Conservation (phyloP, 345 rosid genomes). For the Sisymbrium altissimum region DNA sequence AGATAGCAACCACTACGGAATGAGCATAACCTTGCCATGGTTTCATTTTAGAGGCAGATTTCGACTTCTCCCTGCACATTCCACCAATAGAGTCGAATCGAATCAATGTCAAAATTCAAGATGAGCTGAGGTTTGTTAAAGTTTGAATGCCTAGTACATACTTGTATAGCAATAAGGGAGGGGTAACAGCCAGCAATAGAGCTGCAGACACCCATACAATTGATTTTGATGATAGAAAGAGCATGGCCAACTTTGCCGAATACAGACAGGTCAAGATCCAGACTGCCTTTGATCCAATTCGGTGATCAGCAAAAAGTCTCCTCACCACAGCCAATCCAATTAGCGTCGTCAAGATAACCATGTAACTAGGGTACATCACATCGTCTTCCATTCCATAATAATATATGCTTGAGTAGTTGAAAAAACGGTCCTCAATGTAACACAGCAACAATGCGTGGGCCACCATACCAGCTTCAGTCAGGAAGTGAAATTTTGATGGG, state of each 20-base stretch:
- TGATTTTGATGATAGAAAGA: slow-evolving; percentile 78
- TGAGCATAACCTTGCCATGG: slow-evolving; percentile 97
- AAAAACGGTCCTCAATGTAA: slow-evolving; percentile 84
- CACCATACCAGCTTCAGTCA: slow-evolving; percentile 78
- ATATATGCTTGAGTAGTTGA: slow-evolving; percentile 82
- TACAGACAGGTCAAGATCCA: slow-evolving; percentile 94
- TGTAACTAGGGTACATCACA: slow-evolving; percentile 97
- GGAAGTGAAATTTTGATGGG: slow-evolving; percentile 67
- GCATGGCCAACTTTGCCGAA: slow-evolving; percentile 90
- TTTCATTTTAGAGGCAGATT: slow-evolving; percentile 87
- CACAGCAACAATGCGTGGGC: slow-evolving; percentile 75
- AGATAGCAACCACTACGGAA: slow-evolving; percentile 71
- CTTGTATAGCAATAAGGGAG: slow-evolving; percentile 96
- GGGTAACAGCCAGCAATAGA: slow-evolving; percentile 80
- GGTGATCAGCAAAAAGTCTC: slow-evolving; percentile 69
- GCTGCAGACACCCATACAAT: slow-evolving; percentile 84
- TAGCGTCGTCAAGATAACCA: slow-evolving; percentile 84
- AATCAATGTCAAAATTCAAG: background rate
- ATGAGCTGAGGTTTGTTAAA: background rate
- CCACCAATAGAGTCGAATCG: slow-evolving; percentile 17
- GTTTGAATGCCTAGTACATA: slow-evolving; percentile 28
- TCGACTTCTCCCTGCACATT: slow-evolving; percentile 72
- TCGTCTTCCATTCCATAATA: slow-evolving; percentile 90
- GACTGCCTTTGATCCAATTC: slow-evolving; percentile 73
- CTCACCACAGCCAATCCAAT: slow-evolving; percentile 84